These are phyloP conservation scores for Cryphonectria nitschkei DNA, from an alignment of 2,329 filamentous ascomycete genomes.

Conservation along the genomic window DNA sequence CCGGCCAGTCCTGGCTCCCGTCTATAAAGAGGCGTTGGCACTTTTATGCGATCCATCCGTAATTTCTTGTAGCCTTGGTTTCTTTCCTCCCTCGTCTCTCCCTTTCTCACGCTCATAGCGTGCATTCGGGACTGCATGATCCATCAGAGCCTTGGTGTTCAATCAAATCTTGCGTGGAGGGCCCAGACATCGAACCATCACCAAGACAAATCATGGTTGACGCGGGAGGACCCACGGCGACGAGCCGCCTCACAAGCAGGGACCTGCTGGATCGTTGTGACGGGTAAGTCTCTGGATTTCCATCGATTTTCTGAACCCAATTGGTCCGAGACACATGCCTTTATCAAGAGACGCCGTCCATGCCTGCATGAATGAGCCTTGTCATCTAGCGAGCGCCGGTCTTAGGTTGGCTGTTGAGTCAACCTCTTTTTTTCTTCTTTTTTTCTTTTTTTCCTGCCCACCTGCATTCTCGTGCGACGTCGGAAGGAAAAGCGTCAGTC, in stretches of 20 bases:
- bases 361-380: constrained; percentile 10
- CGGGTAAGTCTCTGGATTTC: constrained; percentile 30
- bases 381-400: constrained; percentile 7
- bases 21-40: constrained; percentile 23
- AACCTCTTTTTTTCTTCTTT: background rate
- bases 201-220: constrained; percentile 10
- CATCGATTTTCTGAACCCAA: background rate
- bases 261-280: constrained; percentile 34
- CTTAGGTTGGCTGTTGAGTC: constrained; percentile 9
- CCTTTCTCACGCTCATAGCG: constrained; percentile 4
- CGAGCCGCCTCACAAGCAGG: constrained; percentile 30
- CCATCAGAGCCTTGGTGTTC: constrained; percentile 9
- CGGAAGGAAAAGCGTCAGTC: constrained; percentile 12
- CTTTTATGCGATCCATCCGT: constrained; percentile 9
- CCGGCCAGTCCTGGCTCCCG: constrained; percentile 6
- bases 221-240: constrained; percentile 22
- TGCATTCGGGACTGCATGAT: constrained; percentile 4
- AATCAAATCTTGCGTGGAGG: background rate
- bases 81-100: background rate
- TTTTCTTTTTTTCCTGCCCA: too few species aligned
- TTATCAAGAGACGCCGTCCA: background rate
- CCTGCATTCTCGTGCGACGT: constrained; percentile 29
- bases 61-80: background rate
- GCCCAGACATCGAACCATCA: constrained; percentile 6
- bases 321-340: constrained; percentile 10